A percentile compares a stretch with the other conserved stretches of the same genome.
phyloP scores from a whole-genome alignment of 1,284 basidiomycete genomes.

The Phenoliferia sp. region DNA sequence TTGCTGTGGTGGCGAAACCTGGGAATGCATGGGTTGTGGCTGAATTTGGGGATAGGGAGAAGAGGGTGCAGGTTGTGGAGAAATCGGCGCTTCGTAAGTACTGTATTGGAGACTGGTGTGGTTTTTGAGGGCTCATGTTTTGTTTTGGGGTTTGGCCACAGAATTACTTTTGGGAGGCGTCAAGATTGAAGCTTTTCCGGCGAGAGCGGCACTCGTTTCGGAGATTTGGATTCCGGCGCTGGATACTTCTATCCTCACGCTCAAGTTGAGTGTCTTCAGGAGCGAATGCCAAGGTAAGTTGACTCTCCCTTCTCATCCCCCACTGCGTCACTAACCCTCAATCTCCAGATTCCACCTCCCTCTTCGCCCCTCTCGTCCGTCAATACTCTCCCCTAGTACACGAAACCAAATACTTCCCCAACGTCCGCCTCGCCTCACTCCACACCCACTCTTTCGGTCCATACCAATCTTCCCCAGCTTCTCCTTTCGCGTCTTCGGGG shows the following conservation, averaged over 20 bases:
- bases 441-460: conserved; percentile 35
- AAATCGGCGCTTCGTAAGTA: conserved; percentile 17
- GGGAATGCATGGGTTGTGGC: conserved; percentile 14
- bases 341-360: conserved; percentile 11
- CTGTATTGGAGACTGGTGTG: background rate
- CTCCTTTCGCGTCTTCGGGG: conserved; percentile 7
- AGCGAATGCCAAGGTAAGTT: conserved; percentile 20
- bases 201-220: conserved; percentile 15
- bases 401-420: conserved; percentile 36
- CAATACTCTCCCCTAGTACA: conserved; percentile 22
- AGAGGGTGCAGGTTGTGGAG: conserved; percentile 6
- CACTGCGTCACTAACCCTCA: background rate
- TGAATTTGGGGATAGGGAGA: conserved; percentile 17
- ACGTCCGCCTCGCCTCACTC: conserved; percentile 23
- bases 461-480: conserved; percentile 22
- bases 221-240: conserved; percentile 28
- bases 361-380: conserved; percentile 33
- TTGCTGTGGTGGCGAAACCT: conserved; percentile 16
- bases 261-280: conserved; percentile 12
- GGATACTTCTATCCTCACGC: conserved; percentile 28
- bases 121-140: background rate
- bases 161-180: conserved; percentile 16
- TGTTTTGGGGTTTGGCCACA: background rate
- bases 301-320: too few species aligned
- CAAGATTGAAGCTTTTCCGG: conserved; percentile 3